Base-by-base conservation (phyloP, 2,329 filamentous ascomycete species). In the Pseudogymnoascus verrucosus region DNA sequence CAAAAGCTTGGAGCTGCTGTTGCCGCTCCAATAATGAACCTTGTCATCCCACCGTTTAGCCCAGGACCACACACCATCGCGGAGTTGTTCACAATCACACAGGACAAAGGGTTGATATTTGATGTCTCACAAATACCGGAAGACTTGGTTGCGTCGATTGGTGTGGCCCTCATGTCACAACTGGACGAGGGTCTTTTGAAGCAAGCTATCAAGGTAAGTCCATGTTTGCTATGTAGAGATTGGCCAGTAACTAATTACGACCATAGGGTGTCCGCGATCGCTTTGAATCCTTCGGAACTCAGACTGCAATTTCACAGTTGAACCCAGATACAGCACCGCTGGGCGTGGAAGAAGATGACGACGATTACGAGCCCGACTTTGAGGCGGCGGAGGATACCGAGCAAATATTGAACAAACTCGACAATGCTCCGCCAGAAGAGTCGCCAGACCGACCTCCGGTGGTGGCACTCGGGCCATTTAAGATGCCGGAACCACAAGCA, bases 341-440 rank as follows among this genome's bases (percentile, higher is more conserved):
- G 1, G 85, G 83, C 26, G 86, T 90, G 3, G 86, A 89, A 5
- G 87, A 89, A 7, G 92, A 96, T 44, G 93, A 96, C 19, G 91
- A 96, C 68, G 91, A 96, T 69, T 97, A 97, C 71, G 93, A 97
- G 71, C 93, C 93, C 0, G 90, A 96, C 71, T 92, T 91, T 69
- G 86, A 88, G 28, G 83, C 89, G 7, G 85, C 86, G 37, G 91
- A 96, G 74, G 87, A 91, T 68, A 85, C 85, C 0, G 89, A 92
- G 70, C 89, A 93, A 71, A 87, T 91, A 34, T 76, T 89, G 60
- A 90, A 93, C 74, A 90, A 90, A 72, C 80, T 91, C 12, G 90
- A 93, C 71, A 84, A 84, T 65, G 80, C 87, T 4, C 82, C 87
- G n/a, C 78, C 85, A 3, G 81, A 83, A 54, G 80, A 83, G 44